phyloP scores from a whole-genome alignment of 352 stramenopile species.

The Phytophthora crassamura region DNA sequence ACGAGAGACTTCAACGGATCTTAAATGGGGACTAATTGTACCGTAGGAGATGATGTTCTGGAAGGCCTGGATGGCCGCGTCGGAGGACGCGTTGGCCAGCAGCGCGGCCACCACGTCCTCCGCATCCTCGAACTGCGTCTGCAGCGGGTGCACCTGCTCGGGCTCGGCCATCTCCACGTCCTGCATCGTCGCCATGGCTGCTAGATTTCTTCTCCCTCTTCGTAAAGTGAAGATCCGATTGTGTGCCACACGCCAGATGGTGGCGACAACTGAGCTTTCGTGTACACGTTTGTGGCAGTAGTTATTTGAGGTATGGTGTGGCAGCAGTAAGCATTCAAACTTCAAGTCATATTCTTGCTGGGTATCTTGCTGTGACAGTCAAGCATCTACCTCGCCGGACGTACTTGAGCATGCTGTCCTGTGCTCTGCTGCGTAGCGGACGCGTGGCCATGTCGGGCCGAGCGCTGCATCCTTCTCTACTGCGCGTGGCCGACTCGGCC shows the following conservation, averaged over 20 bases:
- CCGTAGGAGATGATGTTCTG: constrained; percentile 80
- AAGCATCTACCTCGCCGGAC: no score
- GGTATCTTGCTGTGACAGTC: not conserved
- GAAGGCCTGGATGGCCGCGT: constrained; percentile 63
- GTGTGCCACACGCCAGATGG: no score
- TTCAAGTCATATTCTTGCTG: no score
- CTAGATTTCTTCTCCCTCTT: constrained; percentile 20
- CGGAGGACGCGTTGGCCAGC: constrained; percentile 42
- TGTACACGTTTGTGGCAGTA: no score
- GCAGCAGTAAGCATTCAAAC: no score
- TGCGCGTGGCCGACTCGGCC: not conserved
- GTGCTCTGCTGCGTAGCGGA: not conserved
- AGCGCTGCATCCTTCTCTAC: constrained; percentile 1
- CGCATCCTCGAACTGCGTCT: constrained; percentile 78
- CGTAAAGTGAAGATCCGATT: no score
- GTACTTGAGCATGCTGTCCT: not conserved
- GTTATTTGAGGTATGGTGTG: no score
- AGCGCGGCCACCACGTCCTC: constrained; percentile 59
- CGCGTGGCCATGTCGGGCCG: not conserved
- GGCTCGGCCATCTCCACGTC: constrained; percentile 83
- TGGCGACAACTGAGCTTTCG: no score
- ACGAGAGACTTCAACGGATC: not conserved
- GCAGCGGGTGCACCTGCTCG: constrained; percentile 73
- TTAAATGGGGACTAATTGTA: constrained; percentile 20
- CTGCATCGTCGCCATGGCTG: constrained; percentile 32